Conservation (phyloP, 1,284 basidiomycete genomes). For the Cutaneotrichosporon sp. region DNA sequence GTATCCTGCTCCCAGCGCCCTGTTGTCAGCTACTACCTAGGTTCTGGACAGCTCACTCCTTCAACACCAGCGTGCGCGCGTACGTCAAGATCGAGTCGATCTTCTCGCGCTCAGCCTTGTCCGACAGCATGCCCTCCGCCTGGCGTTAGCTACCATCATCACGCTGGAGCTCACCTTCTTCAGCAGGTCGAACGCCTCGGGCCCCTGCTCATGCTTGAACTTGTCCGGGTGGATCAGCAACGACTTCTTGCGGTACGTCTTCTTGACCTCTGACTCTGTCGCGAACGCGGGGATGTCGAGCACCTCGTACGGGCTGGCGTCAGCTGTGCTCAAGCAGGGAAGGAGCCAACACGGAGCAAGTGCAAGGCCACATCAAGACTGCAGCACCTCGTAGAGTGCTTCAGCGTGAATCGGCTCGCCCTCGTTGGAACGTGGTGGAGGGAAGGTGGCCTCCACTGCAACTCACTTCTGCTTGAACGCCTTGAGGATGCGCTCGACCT, state of each 20-base stretch:
- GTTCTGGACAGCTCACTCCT: slow-evolving; percentile 34
- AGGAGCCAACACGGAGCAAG: too few relatives aligned
- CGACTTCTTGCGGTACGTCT: slow-evolving; percentile 60
- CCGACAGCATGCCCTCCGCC: slow-evolving; percentile 52
- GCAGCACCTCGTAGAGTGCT: too few relatives aligned
- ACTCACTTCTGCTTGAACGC: slow-evolving; percentile 60
- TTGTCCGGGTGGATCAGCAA: slow-evolving; percentile 63
- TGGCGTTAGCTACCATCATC: slow-evolving; percentile 23
- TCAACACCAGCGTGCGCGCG: slow-evolving; percentile 46
- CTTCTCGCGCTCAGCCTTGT: slow-evolving; percentile 42
- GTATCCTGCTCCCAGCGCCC: slow-evolving; percentile 42
- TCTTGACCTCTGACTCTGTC: slow-evolving; percentile 58
- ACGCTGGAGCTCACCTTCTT: slow-evolving; percentile 55
- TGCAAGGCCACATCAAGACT: too few relatives aligned
- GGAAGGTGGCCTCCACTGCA: neutral
- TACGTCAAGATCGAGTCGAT: slow-evolving; percentile 54
- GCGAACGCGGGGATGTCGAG: slow-evolving; percentile 57
- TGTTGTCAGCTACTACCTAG: slow-evolving; percentile 16
- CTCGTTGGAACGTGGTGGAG: too few relatives aligned
- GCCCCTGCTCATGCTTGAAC: slow-evolving; percentile 59
- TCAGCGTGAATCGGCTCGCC: too few relatives aligned
- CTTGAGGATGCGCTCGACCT: slow-evolving; percentile 58
- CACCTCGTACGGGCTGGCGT: slow-evolving; percentile 58
- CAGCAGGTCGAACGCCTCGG: slow-evolving; percentile 59
- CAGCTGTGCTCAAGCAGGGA: slow-evolving; percentile 19